A percentile compares a stretch with the other conserved stretches of the same genome.
Evolutionary conservation across 176 grass and related monocot genomes (phyloP).

Genomic region (Lolium rigidum): DNA sequence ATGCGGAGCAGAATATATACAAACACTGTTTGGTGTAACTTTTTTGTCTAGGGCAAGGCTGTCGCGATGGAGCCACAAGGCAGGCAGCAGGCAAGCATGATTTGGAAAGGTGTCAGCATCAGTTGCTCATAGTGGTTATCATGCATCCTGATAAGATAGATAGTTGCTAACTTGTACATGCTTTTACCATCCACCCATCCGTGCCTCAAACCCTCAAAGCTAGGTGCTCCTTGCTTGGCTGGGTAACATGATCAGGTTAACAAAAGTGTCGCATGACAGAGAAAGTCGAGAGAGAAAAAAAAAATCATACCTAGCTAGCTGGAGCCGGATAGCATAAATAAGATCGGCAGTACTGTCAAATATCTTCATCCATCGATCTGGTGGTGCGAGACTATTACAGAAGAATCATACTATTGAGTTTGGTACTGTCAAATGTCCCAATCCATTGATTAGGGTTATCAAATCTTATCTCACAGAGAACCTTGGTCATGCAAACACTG

Average conservation of each 20-base stretch:
- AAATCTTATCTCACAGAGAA: not conserved
- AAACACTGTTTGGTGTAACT: not conserved
- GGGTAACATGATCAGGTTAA: not conserved
- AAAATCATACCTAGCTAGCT: not conserved
- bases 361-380: not conserved
- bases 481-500: not conserved
- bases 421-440: not conserved
- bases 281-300: not conserved
- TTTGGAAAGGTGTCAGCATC: conserved; percentile 2
- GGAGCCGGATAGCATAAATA: not conserved
- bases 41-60: conserved; percentile 16
- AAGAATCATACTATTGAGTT: not conserved
- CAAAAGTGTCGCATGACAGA: not conserved
- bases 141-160: conserved; percentile 17
- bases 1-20: not conserved
- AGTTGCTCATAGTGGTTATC: conserved; percentile 8
- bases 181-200: conserved; percentile 7
- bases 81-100: not conserved
- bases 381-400: not conserved
- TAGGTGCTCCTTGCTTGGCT: conserved; percentile 15
- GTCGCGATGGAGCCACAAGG: not conserved
- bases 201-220: not conserved
- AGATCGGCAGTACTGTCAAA: not conserved
- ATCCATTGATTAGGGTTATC: not conserved
- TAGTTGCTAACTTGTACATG: not conserved